Conservation (phyloP, 169 alveolate species). For the Plasmodium vinckei region DNA sequence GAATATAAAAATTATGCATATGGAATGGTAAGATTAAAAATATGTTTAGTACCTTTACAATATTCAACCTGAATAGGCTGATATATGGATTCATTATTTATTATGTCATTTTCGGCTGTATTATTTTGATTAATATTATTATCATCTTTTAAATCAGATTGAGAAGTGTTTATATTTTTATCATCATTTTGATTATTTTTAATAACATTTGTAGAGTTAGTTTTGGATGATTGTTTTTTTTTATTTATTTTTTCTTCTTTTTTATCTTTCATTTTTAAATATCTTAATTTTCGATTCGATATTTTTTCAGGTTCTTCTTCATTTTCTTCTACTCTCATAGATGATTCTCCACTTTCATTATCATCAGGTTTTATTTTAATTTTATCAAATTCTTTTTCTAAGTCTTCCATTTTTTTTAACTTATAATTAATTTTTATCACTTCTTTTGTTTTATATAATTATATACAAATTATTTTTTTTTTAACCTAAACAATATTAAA, state of each 20-base stretch:
- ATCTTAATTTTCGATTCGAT: constrained; percentile 37
- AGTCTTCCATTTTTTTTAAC: neutral
- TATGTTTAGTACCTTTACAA: constrained; percentile 30
- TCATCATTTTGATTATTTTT: neutral
- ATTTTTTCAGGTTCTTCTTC: constrained; percentile 37
- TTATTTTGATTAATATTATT: constrained; percentile 3
- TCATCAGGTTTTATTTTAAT: neutral
- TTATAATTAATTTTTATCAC: neutral
- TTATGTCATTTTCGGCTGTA: neutral
- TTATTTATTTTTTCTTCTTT: constrained; percentile 62
- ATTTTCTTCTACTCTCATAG: constrained; percentile 13
- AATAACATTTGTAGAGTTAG: constrained; percentile 12
- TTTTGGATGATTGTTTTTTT: constrained; percentile 21
- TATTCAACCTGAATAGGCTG: constrained; percentile 72
- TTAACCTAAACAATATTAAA: neutral
- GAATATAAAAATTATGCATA: too few relatives aligned
- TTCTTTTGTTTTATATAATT: constrained; percentile 1
- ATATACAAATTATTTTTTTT: neutral
- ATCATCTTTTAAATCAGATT: constrained; percentile 17
- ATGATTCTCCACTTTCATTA: constrained; percentile 4
- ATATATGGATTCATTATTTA: constrained; percentile 9
- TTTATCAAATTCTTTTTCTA: neutral
- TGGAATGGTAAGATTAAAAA: neutral
- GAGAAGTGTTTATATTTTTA: constrained; percentile 11
- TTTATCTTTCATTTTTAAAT: constrained; percentile 65